phyloP scores from a whole-genome alignment of 2,329 filamentous ascomycete genomes.

The Fusarium mundagurra region DNA sequence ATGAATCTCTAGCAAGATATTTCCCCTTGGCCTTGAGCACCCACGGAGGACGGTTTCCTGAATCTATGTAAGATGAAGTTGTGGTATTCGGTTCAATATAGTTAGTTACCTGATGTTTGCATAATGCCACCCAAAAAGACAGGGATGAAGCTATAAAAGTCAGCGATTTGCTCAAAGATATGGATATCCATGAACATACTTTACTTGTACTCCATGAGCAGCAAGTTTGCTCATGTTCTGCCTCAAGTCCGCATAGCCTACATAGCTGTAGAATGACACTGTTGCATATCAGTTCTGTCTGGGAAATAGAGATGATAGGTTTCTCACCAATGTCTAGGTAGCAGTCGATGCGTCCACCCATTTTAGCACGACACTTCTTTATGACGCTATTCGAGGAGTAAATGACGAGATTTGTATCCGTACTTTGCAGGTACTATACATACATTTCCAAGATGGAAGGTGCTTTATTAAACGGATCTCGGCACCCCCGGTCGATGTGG shows the following conservation, averaged over 20 bases:
- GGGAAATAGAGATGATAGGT: neutral
- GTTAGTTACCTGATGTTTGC: constrained; percentile 62
- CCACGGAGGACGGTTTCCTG: constrained; percentile 82
- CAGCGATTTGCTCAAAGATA: neutral
- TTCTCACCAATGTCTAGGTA: constrained; percentile 73
- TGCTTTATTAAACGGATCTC: neutral
- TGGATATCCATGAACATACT: constrained; percentile 59
- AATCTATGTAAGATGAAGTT: constrained; percentile 1
- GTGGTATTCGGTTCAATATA: neutral
- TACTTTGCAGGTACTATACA: neutral
- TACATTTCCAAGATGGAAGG: neutral
- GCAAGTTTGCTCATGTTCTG: constrained; percentile 64
- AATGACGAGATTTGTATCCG: neutral
- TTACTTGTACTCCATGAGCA: constrained; percentile 69
- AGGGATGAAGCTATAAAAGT: constrained; percentile 68
- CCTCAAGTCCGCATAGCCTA: constrained; percentile 66
- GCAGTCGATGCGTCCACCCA: constrained; percentile 71
- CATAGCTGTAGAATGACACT: constrained; percentile 74
- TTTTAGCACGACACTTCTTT: constrained; percentile 41
- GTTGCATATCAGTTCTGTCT: constrained; percentile 1
- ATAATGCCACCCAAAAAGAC: constrained; percentile 77
- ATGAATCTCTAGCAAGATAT: constrained; percentile 59
- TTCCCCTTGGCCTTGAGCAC: constrained; percentile 71
- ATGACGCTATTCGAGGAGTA: neutral
- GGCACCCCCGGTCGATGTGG: constrained; percentile 25